Base-by-base conservation (phyloP, 345 rosid species). In the Lumnitzera racemosa region DNA sequence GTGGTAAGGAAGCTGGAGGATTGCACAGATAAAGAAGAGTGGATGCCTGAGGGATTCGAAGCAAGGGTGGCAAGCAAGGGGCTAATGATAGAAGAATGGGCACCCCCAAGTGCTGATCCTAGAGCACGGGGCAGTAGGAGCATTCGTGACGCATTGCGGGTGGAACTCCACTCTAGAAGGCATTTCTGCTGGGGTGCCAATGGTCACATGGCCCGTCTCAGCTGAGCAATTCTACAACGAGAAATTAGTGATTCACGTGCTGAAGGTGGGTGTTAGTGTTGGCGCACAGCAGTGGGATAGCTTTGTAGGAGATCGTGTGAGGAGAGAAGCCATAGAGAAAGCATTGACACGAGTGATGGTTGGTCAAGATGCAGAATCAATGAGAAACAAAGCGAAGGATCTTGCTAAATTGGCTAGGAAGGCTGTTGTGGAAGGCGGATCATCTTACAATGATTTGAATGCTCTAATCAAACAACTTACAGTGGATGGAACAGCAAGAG, bases 61-160 rank as follows among this genome's bases (percentile, higher is more conserved):
- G 62, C 72, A 47, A 78, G 71, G 58, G 73, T 68, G 15, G 66
- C 29, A 55, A 74, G 61, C 2, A 74, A 15, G 48, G 85, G 95
- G 17, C 20, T 84, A 2, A 72, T 84, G 15, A 77, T 84, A 51
- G 64, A 70, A 11, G 90, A 85, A 2, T 87, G 95, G 88, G 85
- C 82, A 0, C n/a, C 89, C 88, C 0, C 88, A 87, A 48, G 72
- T 84, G 15, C 12, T 84, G 53, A 82, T 87, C 57, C 86, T 87
- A 16, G 81, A 77, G 7, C 86, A 87, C 58, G 68, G 63, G 60
- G 77, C 83, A 0, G 59, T 75, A 0, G 86, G 83, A 15, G 86
- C 76, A n/a, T 83, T 87, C 24, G 66, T 86, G 68, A 81, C 82
- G 0, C 87, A 81, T 2, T n/a, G n/a, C n/a, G n/a, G n/a, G n/a